These are phyloP conservation scores for Daedaleopsis nitida DNA, from an alignment of 768 basidiomycete species.

Conservation along the genomic window DNA sequence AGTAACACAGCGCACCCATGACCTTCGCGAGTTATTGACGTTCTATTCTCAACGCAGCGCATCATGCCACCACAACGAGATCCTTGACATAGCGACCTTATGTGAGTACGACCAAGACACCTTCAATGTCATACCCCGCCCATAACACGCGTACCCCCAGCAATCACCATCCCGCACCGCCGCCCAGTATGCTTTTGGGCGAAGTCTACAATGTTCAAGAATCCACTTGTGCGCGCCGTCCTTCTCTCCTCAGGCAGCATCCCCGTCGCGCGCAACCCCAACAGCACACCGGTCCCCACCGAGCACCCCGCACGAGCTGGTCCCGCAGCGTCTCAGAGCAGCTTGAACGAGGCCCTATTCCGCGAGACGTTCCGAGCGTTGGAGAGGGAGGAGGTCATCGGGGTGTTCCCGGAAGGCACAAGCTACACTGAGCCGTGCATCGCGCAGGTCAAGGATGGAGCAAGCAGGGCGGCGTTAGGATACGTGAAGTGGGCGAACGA, in stretches of 20 bases:
- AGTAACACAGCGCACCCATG: no score
- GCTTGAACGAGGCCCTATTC: conserved; percentile 74
- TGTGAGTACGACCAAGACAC: conserved; percentile 54
- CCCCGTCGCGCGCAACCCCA: conserved; percentile 82
- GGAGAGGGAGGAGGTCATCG: conserved; percentile 75
- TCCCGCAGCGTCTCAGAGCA: not conserved
- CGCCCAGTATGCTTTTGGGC: conserved; percentile 91
- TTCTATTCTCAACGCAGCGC: conserved; percentile 16
- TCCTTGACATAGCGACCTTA: conserved; percentile 80
- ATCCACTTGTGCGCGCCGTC: conserved; percentile 73
- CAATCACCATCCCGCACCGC: conserved; percentile 78
- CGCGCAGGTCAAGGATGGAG: conserved; percentile 90
- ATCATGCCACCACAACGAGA: conserved; percentile 83
- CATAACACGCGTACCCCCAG: conserved; percentile 30
- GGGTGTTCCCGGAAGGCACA: conserved; percentile 92
- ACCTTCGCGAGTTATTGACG: no score
- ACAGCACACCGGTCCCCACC: conserved; percentile 10
- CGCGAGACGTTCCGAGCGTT: conserved; percentile 88
- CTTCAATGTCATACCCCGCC: not conserved
- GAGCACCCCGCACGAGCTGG: conserved; percentile 1
- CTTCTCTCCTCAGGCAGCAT: conserved; percentile 91
- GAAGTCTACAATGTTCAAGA: conserved; percentile 84
- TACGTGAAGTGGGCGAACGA: conserved; percentile 69
- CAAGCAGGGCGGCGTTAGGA: conserved; percentile 92
- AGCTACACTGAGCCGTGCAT: conserved; percentile 92